These are phyloP conservation scores for Kondoa malvinella DNA, from an alignment of 768 basidiomycete genomes.

Conservation along the genomic window DNA sequence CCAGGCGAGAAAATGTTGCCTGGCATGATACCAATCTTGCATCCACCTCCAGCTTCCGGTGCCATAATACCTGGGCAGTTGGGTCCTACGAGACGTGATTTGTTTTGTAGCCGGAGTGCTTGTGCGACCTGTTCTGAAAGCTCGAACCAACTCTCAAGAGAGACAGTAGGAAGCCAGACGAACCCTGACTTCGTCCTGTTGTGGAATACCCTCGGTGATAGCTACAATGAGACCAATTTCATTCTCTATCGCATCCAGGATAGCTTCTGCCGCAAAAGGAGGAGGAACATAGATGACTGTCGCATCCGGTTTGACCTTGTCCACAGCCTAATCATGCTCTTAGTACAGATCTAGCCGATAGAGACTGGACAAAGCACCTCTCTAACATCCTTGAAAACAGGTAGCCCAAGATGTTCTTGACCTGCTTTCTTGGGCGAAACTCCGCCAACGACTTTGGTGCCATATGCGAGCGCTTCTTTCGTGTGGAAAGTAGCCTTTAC, in stretches of 20 bases:
- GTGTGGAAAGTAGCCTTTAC: slow-evolving; percentile 80
- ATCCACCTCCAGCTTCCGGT: slow-evolving; percentile 46
- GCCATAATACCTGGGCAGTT: slow-evolving; percentile 99
- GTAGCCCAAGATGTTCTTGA: slow-evolving; percentile 80
- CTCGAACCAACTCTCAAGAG: neutral
- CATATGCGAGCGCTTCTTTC: slow-evolving; percentile 78
- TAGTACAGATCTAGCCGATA: slow-evolving; percentile 48
- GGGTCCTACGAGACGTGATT: slow-evolving; percentile 88
- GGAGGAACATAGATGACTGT: slow-evolving; percentile 95
- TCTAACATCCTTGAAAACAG: slow-evolving; percentile 76
- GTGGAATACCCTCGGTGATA: slow-evolving; percentile 97
- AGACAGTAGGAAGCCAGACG: slow-evolving; percentile 25
- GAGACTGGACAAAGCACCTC: slow-evolving; percentile 45
- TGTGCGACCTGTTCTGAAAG: slow-evolving; percentile 55
- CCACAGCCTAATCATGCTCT: slow-evolving; percentile 60
- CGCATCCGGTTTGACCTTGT: slow-evolving; percentile 72
- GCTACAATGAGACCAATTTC: slow-evolving; percentile 96
- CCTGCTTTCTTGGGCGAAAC: slow-evolving; percentile 95
- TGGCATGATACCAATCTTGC: slow-evolving; percentile 96
- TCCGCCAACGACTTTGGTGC: slow-evolving; percentile 94
- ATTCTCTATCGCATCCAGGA: slow-evolving; percentile 95
- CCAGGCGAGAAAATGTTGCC: slow-evolving; percentile 95
- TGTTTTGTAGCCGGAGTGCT: slow-evolving; percentile 81
- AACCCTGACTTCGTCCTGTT: slow-evolving; percentile 84
- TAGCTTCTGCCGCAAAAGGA: slow-evolving; percentile 86